Base-by-base conservation (phyloP, 2,329 filamentous ascomycete genomes). In the Pseudohalonectria lignicola region DNA sequence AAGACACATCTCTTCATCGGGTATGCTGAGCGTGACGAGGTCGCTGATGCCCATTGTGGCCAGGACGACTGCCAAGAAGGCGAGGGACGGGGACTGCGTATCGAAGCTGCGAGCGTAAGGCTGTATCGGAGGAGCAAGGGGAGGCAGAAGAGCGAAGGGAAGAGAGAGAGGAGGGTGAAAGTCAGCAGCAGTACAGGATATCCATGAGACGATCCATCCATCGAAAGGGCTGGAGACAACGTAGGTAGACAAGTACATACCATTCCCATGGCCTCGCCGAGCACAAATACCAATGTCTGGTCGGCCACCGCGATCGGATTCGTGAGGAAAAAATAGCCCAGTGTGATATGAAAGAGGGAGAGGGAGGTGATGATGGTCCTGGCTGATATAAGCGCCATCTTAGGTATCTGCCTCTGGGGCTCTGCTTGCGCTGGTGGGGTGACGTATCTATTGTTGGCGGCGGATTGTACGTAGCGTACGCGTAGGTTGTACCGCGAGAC, bases 251-350 rank as follows among this genome's bases (percentile, higher is more conserved):
- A 7, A 16, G 9, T 17, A 51, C 68, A 41, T 68, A 90, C 86
- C 56, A 94, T 73, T 49, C 80, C 76, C 77, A 93, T 84, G 38
- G 84, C 77, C 59, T 93, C 82, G 39, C 86, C 86, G 19, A 94
- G 63, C 21, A 94, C 72, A 48, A 77, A 85, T 34, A 94, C 84
- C 17, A 94, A 59, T 37, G 81, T 78, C 52, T 93, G 86, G 53
- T 90, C 81, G 35, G 83, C 77, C 50, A 95, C 69, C 31, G 74
- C 69, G 43, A 65, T 63, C 5, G 88, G 88, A 41, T 71, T 79
- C 31, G 76, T 81, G 50, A 93, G 69, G 63, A 95, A 82, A 65
- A 92, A 86, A 61, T 81, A 87, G 50, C 80, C 86, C 35, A 92
- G 67, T 5, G 84, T 85, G 46, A 94, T 61, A 62, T 94, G 85